Evolutionary conservation across 1,284 basidiomycete species (phyloP).

Genomic region (Austroboletus niveus): DNA sequence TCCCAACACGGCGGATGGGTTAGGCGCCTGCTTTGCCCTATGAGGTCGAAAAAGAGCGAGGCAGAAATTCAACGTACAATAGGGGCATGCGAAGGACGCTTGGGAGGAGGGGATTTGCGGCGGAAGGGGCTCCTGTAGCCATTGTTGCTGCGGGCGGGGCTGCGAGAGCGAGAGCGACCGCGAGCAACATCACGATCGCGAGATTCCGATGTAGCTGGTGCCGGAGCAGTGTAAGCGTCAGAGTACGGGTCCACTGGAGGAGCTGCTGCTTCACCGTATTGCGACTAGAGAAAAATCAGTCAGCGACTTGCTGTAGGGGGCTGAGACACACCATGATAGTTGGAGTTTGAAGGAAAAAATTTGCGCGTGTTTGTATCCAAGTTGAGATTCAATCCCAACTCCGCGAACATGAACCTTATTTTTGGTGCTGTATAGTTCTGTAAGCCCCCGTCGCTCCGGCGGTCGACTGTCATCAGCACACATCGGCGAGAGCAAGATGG

Average conservation of each 20-base stretch:
- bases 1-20: conserved; percentile 88
- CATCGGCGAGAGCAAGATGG: conserved; percentile 72
- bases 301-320: not conserved
- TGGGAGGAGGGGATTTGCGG: conserved; percentile 49
- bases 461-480: conserved; percentile 40
- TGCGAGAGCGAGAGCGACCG: conserved; percentile 73
- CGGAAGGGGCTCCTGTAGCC: conserved; percentile 52
- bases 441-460: conserved; percentile 41
- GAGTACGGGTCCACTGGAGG: conserved; percentile 75
- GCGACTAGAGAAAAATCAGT: conserved; percentile 19
- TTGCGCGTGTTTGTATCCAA: conserved; percentile 42
- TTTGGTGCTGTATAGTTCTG: conserved; percentile 54
- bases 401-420: conserved; percentile 27
- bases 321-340: conserved; percentile 63
- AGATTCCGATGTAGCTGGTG: conserved; percentile 46
- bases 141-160: conserved; percentile 53
- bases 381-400: conserved; percentile 36
- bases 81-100: conserved; percentile 67
- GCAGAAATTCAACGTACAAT: conserved; percentile 50
- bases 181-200: conserved; percentile 49
- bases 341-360: conserved; percentile 41
- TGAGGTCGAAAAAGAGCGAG: conserved; percentile 32
- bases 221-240: conserved; percentile 72
- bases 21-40: conserved; percentile 63
- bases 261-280: conserved; percentile 63